Conservation (phyloP, 805 yeast species). For the Blastobotrys mokoenaii region DNA sequence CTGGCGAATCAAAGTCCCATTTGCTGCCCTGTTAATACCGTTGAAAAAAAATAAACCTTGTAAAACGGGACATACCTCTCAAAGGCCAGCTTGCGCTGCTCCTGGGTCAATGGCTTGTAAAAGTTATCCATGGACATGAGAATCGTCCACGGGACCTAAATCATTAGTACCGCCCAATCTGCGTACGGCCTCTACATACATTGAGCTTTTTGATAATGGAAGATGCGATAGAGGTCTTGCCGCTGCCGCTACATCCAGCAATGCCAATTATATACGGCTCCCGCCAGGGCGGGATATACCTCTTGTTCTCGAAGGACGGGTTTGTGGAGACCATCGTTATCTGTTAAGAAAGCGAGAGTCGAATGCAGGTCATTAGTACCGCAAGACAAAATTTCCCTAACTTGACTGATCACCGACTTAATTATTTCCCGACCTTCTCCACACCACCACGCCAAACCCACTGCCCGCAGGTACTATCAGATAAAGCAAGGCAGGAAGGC, state of each 20-base stretch:
- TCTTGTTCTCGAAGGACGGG: constrained; percentile 10
- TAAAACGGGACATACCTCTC: constrained; percentile 13
- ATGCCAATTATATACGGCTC: constrained; percentile 82
- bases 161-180: constrained; percentile 6
- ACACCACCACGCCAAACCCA: too few relatives aligned
- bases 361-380: too few relatives aligned
- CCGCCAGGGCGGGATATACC: constrained; percentile 78
- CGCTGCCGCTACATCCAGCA: constrained; percentile 84
- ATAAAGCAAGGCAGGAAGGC: too few relatives aligned
- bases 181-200: constrained; percentile 10
- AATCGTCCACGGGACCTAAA: constrained; percentile 91
- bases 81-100: constrained; percentile 57
- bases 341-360: not conserved
- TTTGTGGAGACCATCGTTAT: not conserved
- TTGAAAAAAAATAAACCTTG: too few relatives aligned
- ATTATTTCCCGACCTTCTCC: too few relatives aligned
- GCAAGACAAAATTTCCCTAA: too few relatives aligned
- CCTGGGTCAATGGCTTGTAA: constrained; percentile 63
- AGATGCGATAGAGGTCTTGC: constrained; percentile 88
- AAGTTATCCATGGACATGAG: constrained; percentile 84
- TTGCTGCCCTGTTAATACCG: constrained; percentile 44
- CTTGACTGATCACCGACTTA: too few relatives aligned
- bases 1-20: constrained; percentile 82
- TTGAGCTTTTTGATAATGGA: constrained; percentile 60
- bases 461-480: too few relatives aligned